phyloP scores from a whole-genome alignment of 768 basidiomycete species.

The Tylopilus sp. region DNA sequence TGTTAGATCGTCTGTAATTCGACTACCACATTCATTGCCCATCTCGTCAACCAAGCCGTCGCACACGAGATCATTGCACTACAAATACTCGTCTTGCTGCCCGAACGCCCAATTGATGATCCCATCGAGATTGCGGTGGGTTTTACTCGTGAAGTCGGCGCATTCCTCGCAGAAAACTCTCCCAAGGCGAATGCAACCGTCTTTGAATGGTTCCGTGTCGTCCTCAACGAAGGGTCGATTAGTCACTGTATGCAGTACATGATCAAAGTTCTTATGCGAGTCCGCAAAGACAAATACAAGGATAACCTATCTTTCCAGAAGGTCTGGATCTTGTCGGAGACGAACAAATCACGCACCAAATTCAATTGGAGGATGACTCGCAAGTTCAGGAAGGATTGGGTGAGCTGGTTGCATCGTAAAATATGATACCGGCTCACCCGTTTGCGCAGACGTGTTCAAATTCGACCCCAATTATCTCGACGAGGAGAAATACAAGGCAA shows the following conservation, averaged over 20 bases:
- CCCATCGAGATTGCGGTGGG: slow-evolving; percentile 98
- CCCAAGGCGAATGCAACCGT: slow-evolving; percentile 94
- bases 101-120: slow-evolving; percentile 95
- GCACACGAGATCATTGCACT: slow-evolving; percentile 94
- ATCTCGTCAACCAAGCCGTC: slow-evolving; percentile 90
- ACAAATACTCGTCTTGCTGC: slow-evolving; percentile 91
- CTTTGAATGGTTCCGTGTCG: slow-evolving; percentile 95
- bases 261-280: slow-evolving; percentile 99
- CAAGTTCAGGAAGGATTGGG: slow-evolving; percentile 93
- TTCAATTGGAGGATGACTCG: slow-evolving; percentile 89
- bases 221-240: slow-evolving; percentile 91
- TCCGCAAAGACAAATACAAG: slow-evolving; percentile 98
- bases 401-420: slow-evolving; percentile 40
- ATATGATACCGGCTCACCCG: slow-evolving; percentile 7
- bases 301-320: slow-evolving; percentile 92
- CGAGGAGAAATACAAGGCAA: slow-evolving; percentile 89
- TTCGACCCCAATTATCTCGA: slow-evolving; percentile 81
- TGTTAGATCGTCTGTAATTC: slow-evolving; percentile 87
- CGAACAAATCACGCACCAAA: slow-evolving; percentile 94
- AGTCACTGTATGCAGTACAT: slow-evolving; percentile 98
- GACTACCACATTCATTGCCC: slow-evolving; percentile 85
- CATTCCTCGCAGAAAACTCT: slow-evolving; percentile 88
- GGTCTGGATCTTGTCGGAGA: slow-evolving; percentile 97
- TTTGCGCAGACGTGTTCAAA: slow-evolving; percentile 84
- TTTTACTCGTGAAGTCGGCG: slow-evolving; percentile 95